Conservation (phyloP, 176 grass and related monocot genomes). For the Thinopyrum elongatum region DNA sequence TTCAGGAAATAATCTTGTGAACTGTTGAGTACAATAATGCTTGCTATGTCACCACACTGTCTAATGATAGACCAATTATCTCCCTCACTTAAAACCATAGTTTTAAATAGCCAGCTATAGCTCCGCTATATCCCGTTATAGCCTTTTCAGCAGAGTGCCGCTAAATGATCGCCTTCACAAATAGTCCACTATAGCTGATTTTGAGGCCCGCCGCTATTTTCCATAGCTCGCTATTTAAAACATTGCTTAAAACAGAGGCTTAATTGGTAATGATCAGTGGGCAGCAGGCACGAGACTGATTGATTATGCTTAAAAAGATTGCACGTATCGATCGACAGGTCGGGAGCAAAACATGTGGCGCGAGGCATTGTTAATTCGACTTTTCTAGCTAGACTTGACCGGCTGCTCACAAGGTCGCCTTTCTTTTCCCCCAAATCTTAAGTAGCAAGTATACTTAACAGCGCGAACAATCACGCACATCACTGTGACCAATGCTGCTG, state of each 20-base stretch:
- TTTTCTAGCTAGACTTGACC: background rate
- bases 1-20: too few relatives aligned
- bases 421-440: background rate
- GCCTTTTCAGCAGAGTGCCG: too few relatives aligned
- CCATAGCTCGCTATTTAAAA: too few relatives aligned
- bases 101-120: too few relatives aligned
- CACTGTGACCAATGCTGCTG: background rate
- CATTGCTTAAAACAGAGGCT: background rate
- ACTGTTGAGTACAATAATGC: too few relatives aligned
- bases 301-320: background rate
- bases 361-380: conserved; percentile 7
- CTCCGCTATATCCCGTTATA: too few relatives aligned
- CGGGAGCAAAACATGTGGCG: background rate
- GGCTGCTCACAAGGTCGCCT: background rate
- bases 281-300: background rate
- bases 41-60: background rate
- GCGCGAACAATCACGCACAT: background rate
- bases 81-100: too few relatives aligned
- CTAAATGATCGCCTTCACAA: too few relatives aligned
- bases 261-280: background rate
- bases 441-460: background rate
- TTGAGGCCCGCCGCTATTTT: too few relatives aligned
- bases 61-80: background rate
- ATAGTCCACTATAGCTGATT: too few relatives aligned
- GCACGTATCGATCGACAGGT: background rate